Conservation (phyloP, 306 rosid genomes). For the Carpinus viminea region DNA sequence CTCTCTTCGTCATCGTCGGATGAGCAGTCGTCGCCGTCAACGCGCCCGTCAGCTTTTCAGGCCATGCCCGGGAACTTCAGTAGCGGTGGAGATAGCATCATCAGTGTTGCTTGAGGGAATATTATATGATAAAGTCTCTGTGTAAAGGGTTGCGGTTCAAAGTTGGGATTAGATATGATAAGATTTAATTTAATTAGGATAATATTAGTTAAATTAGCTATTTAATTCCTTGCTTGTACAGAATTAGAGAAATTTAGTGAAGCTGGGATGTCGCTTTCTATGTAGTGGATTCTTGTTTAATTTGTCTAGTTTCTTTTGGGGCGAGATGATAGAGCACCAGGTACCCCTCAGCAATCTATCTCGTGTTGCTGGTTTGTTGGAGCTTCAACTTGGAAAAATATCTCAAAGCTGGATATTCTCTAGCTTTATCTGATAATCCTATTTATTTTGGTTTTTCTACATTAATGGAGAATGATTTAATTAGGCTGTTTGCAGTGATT, state of each 20-base stretch:
- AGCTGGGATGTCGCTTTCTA: slow-evolving; percentile 46
- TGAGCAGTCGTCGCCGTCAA: slow-evolving; percentile 41
- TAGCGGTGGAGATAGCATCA: slow-evolving; percentile 63
- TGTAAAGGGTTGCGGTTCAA: slow-evolving; percentile 19
- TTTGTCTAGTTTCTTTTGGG: slow-evolving; percentile 34
- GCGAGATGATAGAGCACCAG: slow-evolving; percentile 43
- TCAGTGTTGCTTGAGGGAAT: slow-evolving; percentile 70
- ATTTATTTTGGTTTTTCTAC: neutral
- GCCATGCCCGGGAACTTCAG: slow-evolving; percentile 49
- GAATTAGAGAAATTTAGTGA: slow-evolving; percentile 10
- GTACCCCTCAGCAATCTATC: slow-evolving; percentile 22
- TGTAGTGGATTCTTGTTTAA: slow-evolving; percentile 41
- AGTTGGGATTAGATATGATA: slow-evolving; percentile 20
- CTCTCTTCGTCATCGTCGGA: slow-evolving; percentile 35
- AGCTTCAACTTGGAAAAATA: neutral
- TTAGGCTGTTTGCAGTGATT: neutral
- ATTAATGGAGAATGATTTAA: neutral
- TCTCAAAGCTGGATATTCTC: neutral
- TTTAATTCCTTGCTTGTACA: slow-evolving; percentile 50
- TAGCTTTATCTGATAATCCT: neutral
- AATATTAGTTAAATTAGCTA: slow-evolving; percentile 31
- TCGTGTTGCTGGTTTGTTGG: neutral
- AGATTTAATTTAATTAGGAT: slow-evolving; percentile 1
- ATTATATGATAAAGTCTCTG: slow-evolving; percentile 14
- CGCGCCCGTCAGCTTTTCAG: slow-evolving; percentile 56